These are phyloP conservation scores for Cordia subcordata DNA, from an alignment of 257 asterid species.

Conservation along the genomic window DNA sequence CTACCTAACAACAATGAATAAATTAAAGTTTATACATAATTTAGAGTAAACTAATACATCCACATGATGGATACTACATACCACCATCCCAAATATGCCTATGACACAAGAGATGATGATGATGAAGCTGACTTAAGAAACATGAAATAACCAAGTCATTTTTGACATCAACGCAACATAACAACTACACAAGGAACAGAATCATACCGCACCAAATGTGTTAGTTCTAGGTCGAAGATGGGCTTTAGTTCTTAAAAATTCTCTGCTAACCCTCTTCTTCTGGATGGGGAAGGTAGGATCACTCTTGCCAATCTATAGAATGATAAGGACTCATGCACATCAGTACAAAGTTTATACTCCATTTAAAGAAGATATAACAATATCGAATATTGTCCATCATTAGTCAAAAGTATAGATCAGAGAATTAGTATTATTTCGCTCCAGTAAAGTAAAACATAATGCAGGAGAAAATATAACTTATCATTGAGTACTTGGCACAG, in stretches of 20 bases:
- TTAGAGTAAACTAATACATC: neutral
- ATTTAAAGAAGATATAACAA: neutral
- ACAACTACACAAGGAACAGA: conserved; percentile 14
- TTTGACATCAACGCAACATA: neutral
- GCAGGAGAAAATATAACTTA: neutral
- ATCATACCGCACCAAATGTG: conserved; percentile 92
- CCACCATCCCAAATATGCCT: neutral
- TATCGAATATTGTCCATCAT: neutral
- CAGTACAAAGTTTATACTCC: conserved; percentile 11
- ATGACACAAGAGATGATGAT: neutral
- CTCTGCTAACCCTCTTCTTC: conserved; percentile 94
- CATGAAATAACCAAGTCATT: neutral
- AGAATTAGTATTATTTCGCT: no score
- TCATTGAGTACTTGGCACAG: neutral
- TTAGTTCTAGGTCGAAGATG: conserved; percentile 99
- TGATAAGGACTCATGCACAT: conserved; percentile 4
- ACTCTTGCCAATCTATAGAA: conserved; percentile 69
- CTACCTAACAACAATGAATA: conserved; percentile 50
- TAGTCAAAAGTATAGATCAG: no score
- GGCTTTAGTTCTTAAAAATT: conserved; percentile 93
- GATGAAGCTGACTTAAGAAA: neutral
- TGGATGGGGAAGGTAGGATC: conserved; percentile 94
- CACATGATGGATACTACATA: neutral
- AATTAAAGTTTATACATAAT: neutral
- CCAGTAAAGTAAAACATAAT: neutral